Conservation (phyloP, 2,329 filamentous ascomycete species). For the Calonectria naviculata region DNA sequence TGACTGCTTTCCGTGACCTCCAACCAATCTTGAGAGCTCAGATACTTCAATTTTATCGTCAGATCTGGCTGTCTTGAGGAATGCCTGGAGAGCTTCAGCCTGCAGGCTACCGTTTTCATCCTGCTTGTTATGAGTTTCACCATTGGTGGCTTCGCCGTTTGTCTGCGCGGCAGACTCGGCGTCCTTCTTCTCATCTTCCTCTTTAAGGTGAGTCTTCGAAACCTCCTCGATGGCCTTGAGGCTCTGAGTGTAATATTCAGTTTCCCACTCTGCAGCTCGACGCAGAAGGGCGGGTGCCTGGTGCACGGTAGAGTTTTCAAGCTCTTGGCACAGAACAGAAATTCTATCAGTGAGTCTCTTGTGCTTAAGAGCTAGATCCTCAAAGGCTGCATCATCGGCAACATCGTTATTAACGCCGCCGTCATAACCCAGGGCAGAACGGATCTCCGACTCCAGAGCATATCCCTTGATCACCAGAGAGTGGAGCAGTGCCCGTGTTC, state of each 20-base stretch:
- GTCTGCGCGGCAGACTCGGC: not conserved
- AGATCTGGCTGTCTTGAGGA: not conserved
- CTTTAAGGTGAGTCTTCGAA: not conserved
- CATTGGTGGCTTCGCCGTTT: too few relatives aligned
- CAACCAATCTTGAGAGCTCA: not conserved
- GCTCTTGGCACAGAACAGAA: not conserved
- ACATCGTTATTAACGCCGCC: not conserved
- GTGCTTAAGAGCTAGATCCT: not conserved
- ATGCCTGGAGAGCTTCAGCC: not conserved
- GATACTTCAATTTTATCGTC: not conserved
- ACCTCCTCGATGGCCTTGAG: not conserved
- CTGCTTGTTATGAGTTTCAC: not conserved
- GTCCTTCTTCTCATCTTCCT: not conserved
- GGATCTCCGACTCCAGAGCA: not conserved
- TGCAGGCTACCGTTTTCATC: not conserved
- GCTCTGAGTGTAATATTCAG: not conserved
- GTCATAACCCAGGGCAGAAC: not conserved
- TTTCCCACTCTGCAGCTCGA: not conserved
- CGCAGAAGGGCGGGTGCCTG: not conserved
- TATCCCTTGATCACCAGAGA: not conserved
- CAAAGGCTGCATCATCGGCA: not conserved
- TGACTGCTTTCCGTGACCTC: constrained; percentile 9
- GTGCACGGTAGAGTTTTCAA: not conserved
- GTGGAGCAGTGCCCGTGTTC: not conserved
- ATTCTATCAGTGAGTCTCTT: not conserved